These are phyloP conservation scores for Schizophyllum commune DNA, from an alignment of 1,284 basidiomycete genomes.

Conservation along the genomic window DNA sequence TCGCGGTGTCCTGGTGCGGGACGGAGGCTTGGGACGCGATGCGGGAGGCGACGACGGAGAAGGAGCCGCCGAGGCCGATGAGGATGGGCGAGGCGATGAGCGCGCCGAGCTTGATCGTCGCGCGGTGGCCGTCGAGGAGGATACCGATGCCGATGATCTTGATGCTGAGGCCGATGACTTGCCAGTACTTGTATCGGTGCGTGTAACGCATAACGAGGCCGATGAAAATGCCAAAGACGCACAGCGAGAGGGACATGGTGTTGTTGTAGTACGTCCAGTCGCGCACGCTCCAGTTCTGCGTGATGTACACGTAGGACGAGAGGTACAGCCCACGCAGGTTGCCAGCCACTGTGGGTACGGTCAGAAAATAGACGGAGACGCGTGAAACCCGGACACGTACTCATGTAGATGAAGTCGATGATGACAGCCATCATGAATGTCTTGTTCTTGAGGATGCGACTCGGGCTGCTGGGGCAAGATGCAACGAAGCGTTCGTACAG, in stretches of 20 bases:
- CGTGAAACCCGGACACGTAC: slow-evolving; percentile 10
- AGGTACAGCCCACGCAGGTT: slow-evolving; percentile 19
- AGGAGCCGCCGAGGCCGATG: background rate
- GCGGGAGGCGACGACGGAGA: background rate
- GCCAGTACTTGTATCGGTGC: slow-evolving; percentile 31
- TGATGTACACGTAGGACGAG: slow-evolving; percentile 31
- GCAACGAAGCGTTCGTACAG: slow-evolving; percentile 33
- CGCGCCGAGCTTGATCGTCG: background rate
- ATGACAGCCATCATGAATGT: slow-evolving; percentile 19
- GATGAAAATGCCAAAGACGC: slow-evolving; percentile 37
- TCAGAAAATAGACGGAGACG: slow-evolving; percentile 21
- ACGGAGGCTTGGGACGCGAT: background rate
- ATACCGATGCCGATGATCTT: background rate
- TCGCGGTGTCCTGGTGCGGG: slow-evolving; percentile 37
- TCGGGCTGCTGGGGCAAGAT: slow-evolving; percentile 29
- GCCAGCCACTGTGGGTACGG: background rate
- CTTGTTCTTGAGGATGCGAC: slow-evolving; percentile 35
- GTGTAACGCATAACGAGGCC: slow-evolving; percentile 35
- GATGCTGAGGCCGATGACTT: background rate
- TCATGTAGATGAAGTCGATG: background rate
- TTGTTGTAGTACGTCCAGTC: slow-evolving; percentile 1
- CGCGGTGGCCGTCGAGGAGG: background rate
- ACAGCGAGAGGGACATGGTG: slow-evolving; percentile 10
- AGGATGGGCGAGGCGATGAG: background rate
- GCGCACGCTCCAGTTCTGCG: slow-evolving; percentile 26